These are phyloP conservation scores for Leccinum pallidistipes DNA, from an alignment of 1,284 basidiomycete species.

Conservation along the genomic window DNA sequence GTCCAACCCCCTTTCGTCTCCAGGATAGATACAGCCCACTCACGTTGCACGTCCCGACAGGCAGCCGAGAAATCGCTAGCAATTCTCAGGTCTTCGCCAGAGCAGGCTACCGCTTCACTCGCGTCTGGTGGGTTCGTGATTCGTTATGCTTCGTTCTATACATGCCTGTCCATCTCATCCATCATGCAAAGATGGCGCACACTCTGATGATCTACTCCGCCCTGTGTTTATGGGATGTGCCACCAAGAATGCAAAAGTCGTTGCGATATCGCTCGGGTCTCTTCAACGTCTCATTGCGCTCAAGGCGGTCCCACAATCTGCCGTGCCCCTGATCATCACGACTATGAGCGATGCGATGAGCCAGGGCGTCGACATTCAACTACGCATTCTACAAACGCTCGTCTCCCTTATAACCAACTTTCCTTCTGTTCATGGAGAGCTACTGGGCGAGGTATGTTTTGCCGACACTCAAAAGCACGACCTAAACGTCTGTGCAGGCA, in stretches of 20 bases:
- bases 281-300: conserved; percentile 90
- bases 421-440: conserved; percentile 71
- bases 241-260: conserved; percentile 85
- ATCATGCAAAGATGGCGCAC: too few relatives aligned
- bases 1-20: neutral
- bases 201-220: too few relatives aligned
- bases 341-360: conserved; percentile 87
- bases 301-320: conserved; percentile 79
- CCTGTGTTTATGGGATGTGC: conserved; percentile 26
- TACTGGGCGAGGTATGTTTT: conserved; percentile 74
- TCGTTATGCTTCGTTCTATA: too few relatives aligned
- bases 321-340: conserved; percentile 75
- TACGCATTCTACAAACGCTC: conserved; percentile 88
- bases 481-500: conserved; percentile 49
- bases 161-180: too few relatives aligned
- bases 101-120: too few relatives aligned
- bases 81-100: too few relatives aligned
- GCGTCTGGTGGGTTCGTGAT: too few relatives aligned
- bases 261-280: conserved; percentile 88
- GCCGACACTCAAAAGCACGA: neutral
- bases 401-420: conserved; percentile 89
- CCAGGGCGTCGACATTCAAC: conserved; percentile 93
- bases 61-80: too few relatives aligned
- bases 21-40: neutral
- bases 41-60: neutral